Percentiles rank a stretch among this genome's conserved stretches.
Conservation (phyloP, 805 yeast species). For the Metahyphopichia silvanorum region DNA sequence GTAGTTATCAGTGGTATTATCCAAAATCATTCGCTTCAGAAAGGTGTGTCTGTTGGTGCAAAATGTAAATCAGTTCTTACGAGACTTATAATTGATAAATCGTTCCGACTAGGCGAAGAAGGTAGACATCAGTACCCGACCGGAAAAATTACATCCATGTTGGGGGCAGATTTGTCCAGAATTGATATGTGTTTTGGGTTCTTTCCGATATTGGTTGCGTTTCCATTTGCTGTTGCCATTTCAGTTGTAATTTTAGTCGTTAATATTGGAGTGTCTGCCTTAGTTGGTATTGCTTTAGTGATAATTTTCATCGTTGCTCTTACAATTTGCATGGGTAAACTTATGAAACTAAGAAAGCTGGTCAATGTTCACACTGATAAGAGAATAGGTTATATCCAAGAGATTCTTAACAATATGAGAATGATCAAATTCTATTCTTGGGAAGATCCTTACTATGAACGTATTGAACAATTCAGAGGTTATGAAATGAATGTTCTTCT, state of each 20-base stretch:
- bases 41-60: conserved; percentile 10
- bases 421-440: conserved; percentile 18
- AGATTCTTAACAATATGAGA: conserved; percentile 13
- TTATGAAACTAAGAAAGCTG: conserved; percentile 7
- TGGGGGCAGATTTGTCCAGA: conserved; percentile 14
- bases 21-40: conserved; percentile 10
- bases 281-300: conserved; percentile 13
- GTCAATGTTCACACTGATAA: conserved; percentile 10
- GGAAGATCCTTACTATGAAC: conserved; percentile 14
- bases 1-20: conserved; percentile 18
- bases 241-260: conserved; percentile 11
- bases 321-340: conserved; percentile 3
- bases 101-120: conserved; percentile 9
- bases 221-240: conserved; percentile 10
- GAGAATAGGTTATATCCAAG: conserved; percentile 11
- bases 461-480: conserved; percentile 7
- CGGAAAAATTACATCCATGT: conserved; percentile 11
- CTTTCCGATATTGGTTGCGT: conserved; percentile 7
- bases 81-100: conserved; percentile 10
- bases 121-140: conserved; percentile 10
- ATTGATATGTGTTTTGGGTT: conserved; percentile 10
- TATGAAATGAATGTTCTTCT: conserved; percentile 9
- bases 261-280: conserved; percentile 13
- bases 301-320: conserved; percentile 7
- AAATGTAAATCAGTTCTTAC: conserved; percentile 9